These are phyloP conservation scores for Casuarina cunninghamiana DNA, from an alignment of 306 rosid species.

Conservation along the genomic window DNA sequence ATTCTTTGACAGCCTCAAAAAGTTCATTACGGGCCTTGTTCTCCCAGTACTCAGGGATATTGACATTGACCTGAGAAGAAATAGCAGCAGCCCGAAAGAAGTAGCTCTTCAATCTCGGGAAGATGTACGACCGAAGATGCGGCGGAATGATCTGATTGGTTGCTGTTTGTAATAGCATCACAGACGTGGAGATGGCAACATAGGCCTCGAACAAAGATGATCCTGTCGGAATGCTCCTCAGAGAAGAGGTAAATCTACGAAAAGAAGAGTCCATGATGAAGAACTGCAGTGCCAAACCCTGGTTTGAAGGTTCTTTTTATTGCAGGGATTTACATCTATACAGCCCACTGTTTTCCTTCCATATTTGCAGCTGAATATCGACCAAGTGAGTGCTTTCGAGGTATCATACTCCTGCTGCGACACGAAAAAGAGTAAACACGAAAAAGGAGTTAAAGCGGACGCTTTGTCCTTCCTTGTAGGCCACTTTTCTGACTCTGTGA, in stretches of 20 bases:
- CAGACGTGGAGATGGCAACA: constrained; percentile 37
- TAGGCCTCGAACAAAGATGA: constrained; percentile 47
- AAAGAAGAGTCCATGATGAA: constrained; percentile 2
- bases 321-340: no score
- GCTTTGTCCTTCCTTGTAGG: no score
- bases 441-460: no score
- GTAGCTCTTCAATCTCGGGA: constrained; percentile 13
- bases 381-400: no score
- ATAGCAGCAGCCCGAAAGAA: neutral
- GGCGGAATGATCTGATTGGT: constrained; percentile 40
- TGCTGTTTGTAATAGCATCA: constrained; percentile 36
- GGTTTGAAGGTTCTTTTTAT: neutral
- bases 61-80: constrained; percentile 8
- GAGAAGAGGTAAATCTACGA: constrained; percentile 6
- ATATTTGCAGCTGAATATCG: no score
- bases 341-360: no score
- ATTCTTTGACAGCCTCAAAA: constrained; percentile 26
- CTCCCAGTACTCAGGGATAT: constrained; percentile 22
- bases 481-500: no score
- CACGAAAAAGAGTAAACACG: no score
- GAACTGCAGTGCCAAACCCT: neutral
- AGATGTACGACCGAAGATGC: neutral
- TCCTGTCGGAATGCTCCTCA: constrained; percentile 16
- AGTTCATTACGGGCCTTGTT: constrained; percentile 18
- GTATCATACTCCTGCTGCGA: no score